Evolutionary conservation across 306 rosid genomes (phyloP).

Genomic region (Casuarina equisetifolia): DNA sequence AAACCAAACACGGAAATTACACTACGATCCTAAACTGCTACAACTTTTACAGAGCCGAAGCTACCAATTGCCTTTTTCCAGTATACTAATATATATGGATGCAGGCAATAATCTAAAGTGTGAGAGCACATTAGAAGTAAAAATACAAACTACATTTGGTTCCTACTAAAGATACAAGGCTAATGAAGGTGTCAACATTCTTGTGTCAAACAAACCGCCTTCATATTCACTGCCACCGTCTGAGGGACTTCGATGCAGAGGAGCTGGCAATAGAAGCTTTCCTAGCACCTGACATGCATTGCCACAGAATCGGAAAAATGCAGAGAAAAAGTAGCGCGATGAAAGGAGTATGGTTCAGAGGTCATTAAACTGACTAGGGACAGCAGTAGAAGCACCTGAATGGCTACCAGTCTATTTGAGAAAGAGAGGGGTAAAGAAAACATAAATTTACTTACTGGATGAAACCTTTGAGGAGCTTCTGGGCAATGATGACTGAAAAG

Average conservation of each 20-base stretch:
- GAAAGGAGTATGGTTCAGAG: not conserved
- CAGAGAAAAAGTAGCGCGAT: conserved; percentile 12
- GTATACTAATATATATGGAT: conserved; percentile 38
- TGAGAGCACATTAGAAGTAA: conserved; percentile 17
- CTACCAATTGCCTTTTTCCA: conserved; percentile 47
- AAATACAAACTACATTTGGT: conserved; percentile 20
- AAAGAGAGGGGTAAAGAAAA: not conserved
- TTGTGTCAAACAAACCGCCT: conserved; percentile 26
- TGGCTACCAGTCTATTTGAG: conserved; percentile 4
- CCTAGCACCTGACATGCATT: conserved; percentile 50
- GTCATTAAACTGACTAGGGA: not conserved
- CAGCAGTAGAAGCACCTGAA: not conserved
- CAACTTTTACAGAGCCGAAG: conserved; percentile 39
- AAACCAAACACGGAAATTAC: too few species aligned
- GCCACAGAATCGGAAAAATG: conserved; percentile 14
- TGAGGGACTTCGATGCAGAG: conserved; percentile 50
- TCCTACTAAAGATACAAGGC: conserved; percentile 32
- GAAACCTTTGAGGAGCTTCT: conserved; percentile 63
- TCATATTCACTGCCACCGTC: conserved; percentile 69
- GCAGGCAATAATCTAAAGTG: conserved; percentile 30
- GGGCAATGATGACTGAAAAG: conserved; percentile 57
- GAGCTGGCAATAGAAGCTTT: conserved; percentile 57
- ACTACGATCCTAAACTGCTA: conserved; percentile 2
- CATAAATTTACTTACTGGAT: conserved; percentile 55
- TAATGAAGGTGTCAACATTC: not conserved